phyloP scores from a whole-genome alignment of 257 asterid genomes.

The Nicotiana benthamiana region DNA sequence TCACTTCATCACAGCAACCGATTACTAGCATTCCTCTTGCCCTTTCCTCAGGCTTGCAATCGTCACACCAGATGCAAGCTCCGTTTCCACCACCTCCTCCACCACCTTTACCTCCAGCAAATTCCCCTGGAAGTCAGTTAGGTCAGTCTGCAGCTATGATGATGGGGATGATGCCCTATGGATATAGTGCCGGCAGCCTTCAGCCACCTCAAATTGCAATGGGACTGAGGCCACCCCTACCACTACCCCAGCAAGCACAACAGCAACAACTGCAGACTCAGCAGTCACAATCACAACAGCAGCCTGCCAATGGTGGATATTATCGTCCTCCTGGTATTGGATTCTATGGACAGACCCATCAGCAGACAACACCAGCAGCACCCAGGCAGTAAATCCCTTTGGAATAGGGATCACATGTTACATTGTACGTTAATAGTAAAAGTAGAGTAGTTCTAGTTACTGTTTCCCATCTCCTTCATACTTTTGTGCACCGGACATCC shows the following conservation, averaged over 20 bases:
- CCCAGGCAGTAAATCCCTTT: constrained; percentile 59
- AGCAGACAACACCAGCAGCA: constrained; percentile 70
- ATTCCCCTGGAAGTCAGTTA: constrained; percentile 36
- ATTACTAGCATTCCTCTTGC: constrained; percentile 34
- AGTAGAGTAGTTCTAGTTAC: constrained; percentile 5
- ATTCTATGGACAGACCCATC: constrained; percentile 79
- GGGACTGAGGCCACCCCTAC: constrained; percentile 42
- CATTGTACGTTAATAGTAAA: constrained; percentile 34
- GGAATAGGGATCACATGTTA: constrained; percentile 14
- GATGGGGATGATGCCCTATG: constrained; percentile 38
- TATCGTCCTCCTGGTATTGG: constrained; percentile 77
- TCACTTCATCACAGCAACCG: constrained; percentile 35
- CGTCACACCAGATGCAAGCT: constrained; percentile 27
- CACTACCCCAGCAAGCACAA: constrained; percentile 29
- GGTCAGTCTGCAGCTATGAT: constrained; percentile 42
- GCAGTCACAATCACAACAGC: constrained; percentile 19
- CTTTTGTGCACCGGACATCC: background rate
- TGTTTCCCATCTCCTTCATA: background rate
- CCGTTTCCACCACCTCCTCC: constrained; percentile 32
- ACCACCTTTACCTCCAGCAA: constrained; percentile 30
- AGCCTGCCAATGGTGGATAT: constrained; percentile 44
- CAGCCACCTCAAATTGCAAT: constrained; percentile 34
- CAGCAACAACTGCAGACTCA: constrained; percentile 22
- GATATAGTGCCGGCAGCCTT: constrained; percentile 41
- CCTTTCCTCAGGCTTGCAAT: constrained; percentile 24